Evolutionary conservation across 2,329 filamentous ascomycete genomes (phyloP), one percentile per base, ranked within the genome.

Genomic region (Stagonosporopsis rhizophila): DNA sequence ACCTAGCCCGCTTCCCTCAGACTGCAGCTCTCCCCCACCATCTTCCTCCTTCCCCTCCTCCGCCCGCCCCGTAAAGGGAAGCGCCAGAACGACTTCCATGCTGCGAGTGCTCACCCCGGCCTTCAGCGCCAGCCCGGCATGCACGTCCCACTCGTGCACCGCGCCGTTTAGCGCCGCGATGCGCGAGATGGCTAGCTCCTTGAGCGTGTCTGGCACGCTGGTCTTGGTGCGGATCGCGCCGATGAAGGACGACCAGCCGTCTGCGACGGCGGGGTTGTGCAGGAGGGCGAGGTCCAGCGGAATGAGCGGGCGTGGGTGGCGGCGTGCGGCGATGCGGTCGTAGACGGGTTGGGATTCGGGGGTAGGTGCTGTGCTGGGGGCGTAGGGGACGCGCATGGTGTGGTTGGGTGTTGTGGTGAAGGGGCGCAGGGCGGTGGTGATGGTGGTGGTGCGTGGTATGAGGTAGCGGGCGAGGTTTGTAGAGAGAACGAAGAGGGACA

Each of bases 111-210:
- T 82, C 7, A 88, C 86, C 0, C 82, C 87, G 22, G 78, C 78
- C 28, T 82, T 79, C 7, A 84, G 81, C 8, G 94, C 81, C 2
- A 81, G 68, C 2, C 90, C 90, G 15, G 87, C 88, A 71, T 96
- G 92, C 45, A 90, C 84, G 40, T 81, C 84, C 92, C 91, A 96
- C 76, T 96, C 92, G 76, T 93, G 96, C 83, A 89, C 91, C 0
- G 92, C 92, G 14, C 83, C 75, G 76, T 96, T 96, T 68, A 91
- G 85, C 19, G 89, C 87, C 14, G 92, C 92, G n/a, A 96, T 89
- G 47, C 92, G 84, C 64, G 85, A 89, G 67, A 96, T 93, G 62
- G 90, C 88, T 8, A 95, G 80, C 78, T 96, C 92, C 60, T 89
- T 87, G 45, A 92, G 68, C 64, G 64, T 65, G 4, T 76, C 75